Conservation (phyloP, 176 grass and related monocot genomes). For the Oryza glumipatula region DNA sequence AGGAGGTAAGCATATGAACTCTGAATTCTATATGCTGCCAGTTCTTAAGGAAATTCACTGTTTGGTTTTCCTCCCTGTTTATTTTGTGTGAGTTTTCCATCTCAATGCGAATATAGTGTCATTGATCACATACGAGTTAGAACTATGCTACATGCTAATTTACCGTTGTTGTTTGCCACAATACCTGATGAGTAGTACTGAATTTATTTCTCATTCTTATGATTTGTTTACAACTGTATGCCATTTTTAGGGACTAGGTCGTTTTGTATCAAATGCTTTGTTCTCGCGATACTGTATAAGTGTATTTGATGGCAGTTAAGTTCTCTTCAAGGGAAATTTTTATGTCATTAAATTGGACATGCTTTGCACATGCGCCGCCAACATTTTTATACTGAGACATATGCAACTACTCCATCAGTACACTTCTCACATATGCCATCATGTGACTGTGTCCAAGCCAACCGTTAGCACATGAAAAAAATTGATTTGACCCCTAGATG, state of each 20-base stretch:
- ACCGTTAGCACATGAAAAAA: neutral
- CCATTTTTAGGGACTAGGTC: neutral
- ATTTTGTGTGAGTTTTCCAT: neutral
- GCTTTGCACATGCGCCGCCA: neutral
- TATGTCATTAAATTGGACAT: neutral
- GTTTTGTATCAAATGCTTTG: neutral
- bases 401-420: neutral
- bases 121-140: neutral
- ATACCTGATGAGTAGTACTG: neutral
- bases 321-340: neutral
- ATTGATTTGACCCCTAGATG: neutral
- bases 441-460: neutral
- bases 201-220: neutral
- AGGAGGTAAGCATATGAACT: constrained; percentile 58
- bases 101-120: neutral
- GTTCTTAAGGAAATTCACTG: constrained; percentile 11
- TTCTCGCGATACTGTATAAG: neutral
- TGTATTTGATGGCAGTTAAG: neutral
- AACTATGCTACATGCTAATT: constrained; percentile 15
- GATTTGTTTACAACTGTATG: neutral
- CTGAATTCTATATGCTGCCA: neutral
- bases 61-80: neutral
- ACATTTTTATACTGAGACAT: neutral
- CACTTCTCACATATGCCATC: neutral
- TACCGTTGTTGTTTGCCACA: neutral